These are phyloP conservation scores for Komagataella phaffii DNA, from an alignment of 805 yeast species.

Conservation along the genomic window DNA sequence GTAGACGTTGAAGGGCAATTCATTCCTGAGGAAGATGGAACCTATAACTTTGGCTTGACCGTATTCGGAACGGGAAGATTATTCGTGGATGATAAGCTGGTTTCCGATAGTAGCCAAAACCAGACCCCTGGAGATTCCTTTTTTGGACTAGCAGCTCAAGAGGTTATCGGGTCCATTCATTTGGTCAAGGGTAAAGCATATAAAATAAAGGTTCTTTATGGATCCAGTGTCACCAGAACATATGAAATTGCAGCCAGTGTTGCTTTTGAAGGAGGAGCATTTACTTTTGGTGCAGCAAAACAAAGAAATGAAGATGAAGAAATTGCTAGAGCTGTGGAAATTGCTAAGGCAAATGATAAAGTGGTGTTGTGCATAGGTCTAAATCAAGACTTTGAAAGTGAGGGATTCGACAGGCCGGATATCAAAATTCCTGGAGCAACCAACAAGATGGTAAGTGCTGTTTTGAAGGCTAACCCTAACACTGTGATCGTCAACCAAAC, in stretches of 20 bases:
- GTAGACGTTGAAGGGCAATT: slow-evolving; percentile 29
- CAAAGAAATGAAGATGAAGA: slow-evolving; percentile 5
- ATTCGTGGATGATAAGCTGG: slow-evolving; percentile 34
- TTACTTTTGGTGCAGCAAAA: slow-evolving; percentile 8
- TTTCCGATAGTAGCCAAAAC: slow-evolving; percentile 41
- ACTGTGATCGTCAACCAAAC: slow-evolving; percentile 24
- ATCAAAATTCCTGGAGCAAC: slow-evolving; percentile 23
- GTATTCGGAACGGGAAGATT: slow-evolving; percentile 42
- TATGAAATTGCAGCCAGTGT: slow-evolving; percentile 2
- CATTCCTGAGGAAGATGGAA: slow-evolving; percentile 32
- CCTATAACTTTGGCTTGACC: slow-evolving; percentile 37
- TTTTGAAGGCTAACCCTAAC: slow-evolving; percentile 19
- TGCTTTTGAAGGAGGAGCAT: slow-evolving; percentile 9
- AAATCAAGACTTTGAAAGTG: slow-evolving; percentile 26
- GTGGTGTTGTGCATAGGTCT: slow-evolving; percentile 23
- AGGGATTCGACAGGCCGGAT: slow-evolving; percentile 23
- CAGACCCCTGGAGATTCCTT: slow-evolving; percentile 37
- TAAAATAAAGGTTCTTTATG: slow-evolving; percentile 34
- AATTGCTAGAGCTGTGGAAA: slow-evolving; percentile 15
- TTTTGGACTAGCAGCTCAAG: slow-evolving; percentile 42
- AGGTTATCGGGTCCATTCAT: slow-evolving; percentile 23
- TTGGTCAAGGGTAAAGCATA: slow-evolving; percentile 32
- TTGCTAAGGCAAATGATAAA: slow-evolving; percentile 20
- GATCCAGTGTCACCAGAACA: slow-evolving; percentile 27
- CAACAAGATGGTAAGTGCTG: slow-evolving; percentile 18